phyloP scores from a whole-genome alignment of 1,284 basidiomycete species.

The Rhodotorula sp. region DNA sequence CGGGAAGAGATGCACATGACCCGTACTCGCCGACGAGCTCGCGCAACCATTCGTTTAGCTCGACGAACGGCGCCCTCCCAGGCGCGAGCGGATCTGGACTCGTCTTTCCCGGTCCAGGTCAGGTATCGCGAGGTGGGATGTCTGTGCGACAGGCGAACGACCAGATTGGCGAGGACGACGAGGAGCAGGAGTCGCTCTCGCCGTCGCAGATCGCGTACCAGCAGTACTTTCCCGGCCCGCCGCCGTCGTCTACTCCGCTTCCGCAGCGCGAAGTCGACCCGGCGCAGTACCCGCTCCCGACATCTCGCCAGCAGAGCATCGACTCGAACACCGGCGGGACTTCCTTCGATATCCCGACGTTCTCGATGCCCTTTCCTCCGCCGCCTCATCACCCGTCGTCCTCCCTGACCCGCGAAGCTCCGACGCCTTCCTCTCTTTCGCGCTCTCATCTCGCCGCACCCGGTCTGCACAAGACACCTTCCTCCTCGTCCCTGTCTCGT shows the following conservation, averaged over 20 bases:
- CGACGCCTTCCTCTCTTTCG: neutral
- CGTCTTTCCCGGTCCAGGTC: constrained; percentile 3
- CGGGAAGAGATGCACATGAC: neutral
- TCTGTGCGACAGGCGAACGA: neutral
- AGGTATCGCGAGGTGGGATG: neutral
- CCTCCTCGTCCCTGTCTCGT: neutral
- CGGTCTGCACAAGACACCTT: constrained; percentile 7
- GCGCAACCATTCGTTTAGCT: neutral
- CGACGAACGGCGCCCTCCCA: neutral
- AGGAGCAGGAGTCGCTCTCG: constrained; percentile 8
- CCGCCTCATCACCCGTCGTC: neutral
- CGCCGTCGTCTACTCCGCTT: neutral
- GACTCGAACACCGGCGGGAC: neutral
- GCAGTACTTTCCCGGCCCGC: constrained; percentile 13
- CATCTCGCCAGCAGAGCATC: constrained; percentile 6
- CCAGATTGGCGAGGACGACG: neutral
- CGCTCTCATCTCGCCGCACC: neutral
- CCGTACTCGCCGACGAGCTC: neutral
- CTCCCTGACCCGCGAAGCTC: neutral
- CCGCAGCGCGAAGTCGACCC: constrained; percentile 1
- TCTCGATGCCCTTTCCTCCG: constrained; percentile 1
- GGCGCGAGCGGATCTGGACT: neutral
- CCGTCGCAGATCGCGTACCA: neutral
- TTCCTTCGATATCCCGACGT: neutral
- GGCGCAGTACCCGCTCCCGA: neutral